phyloP scores from a whole-genome alignment of 2,329 filamentous ascomycete genomes.

The Akanthomyces uredinophilus region DNA sequence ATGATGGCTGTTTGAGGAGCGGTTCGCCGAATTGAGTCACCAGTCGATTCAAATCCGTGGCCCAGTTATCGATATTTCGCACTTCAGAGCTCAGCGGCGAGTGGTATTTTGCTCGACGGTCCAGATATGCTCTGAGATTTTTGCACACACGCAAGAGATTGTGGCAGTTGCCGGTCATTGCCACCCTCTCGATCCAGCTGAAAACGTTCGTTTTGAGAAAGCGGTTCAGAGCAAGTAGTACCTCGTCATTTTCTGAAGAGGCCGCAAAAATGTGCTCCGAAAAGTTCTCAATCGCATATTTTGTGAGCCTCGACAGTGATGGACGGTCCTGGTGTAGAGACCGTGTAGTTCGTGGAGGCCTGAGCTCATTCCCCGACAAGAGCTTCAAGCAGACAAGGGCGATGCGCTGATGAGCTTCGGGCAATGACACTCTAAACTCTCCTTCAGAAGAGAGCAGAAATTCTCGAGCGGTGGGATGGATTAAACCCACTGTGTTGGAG shows the following conservation, averaged over 20 bases:
- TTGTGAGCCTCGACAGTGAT: slow-evolving; percentile 9
- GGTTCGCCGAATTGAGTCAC: slow-evolving; percentile 28
- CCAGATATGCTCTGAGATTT: slow-evolving; percentile 24
- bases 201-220: slow-evolving; percentile 26
- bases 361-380: slow-evolving; percentile 14
- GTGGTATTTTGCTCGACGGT: slow-evolving; percentile 19
- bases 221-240: slow-evolving; percentile 19
- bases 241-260: slow-evolving; percentile 18
- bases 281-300: slow-evolving; percentile 25
- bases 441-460: slow-evolving; percentile 23
- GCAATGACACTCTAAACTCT: slow-evolving; percentile 23
- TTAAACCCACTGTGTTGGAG: slow-evolving; percentile 19
- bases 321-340: not conserved
- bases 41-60: slow-evolving; percentile 27
- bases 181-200: slow-evolving; percentile 27
- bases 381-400: slow-evolving; percentile 23
- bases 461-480: slow-evolving; percentile 26
- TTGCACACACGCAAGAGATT: slow-evolving; percentile 20
- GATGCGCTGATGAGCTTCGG: slow-evolving; percentile 22
- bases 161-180: slow-evolving; percentile 19
- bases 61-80: slow-evolving; percentile 25
- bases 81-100: slow-evolving; percentile 22
- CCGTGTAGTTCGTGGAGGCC: not conserved
- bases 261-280: slow-evolving; percentile 23
- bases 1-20: slow-evolving; percentile 23